Percentiles rank a stretch among this genome's conserved stretches.
These are phyloP conservation scores for Insectozyma bohioensis DNA, from an alignment of 1,139 yeast species.

Conservation along the genomic window DNA sequence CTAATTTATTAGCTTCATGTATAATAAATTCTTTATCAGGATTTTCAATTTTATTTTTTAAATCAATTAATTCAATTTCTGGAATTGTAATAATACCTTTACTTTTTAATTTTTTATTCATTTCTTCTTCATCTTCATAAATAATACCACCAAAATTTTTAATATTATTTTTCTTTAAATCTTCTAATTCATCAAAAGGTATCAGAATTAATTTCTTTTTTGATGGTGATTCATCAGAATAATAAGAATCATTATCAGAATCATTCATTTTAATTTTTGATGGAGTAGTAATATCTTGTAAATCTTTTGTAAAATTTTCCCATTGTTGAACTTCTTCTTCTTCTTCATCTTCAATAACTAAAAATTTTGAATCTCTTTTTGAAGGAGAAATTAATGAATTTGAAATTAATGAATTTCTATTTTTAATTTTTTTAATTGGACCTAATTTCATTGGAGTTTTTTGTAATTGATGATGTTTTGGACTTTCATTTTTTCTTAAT, in stretches of 20 bases:
- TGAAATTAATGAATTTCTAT: slow-evolving; percentile 24
- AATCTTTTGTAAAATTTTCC: slow-evolving; percentile 41
- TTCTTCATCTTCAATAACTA: slow-evolving; percentile 27
- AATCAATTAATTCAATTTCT: slow-evolving; percentile 18
- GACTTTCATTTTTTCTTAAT: slow-evolving; percentile 22
- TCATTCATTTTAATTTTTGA: slow-evolving; percentile 25
- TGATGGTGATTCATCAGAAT: slow-evolving; percentile 3
- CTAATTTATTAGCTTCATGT: slow-evolving; percentile 32
- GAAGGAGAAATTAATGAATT: slow-evolving; percentile 32
- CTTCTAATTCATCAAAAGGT: slow-evolving; percentile 46
- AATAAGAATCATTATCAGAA: slow-evolving; percentile 2
- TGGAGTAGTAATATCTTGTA: slow-evolving; percentile 24
- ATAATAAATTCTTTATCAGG: slow-evolving; percentile 33
- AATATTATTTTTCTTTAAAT: neutral
- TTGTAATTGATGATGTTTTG: slow-evolving; percentile 12
- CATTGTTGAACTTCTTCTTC: slow-evolving; percentile 22
- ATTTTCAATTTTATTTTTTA: slow-evolving; percentile 17
- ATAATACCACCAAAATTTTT: too few relatives aligned
- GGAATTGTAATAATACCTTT: slow-evolving; percentile 39
- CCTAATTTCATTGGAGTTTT: slow-evolving; percentile 11
- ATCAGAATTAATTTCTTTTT: slow-evolving; percentile 42
- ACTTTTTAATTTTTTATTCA: slow-evolving; percentile 30
- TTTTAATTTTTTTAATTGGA: slow-evolving; percentile 9
- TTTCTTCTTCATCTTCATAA: slow-evolving; percentile 36
- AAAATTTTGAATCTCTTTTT: slow-evolving; percentile 34